Evolutionary conservation across 108 stramenopile species (phyloP), one percentile per base, ranked within the genome.

Genomic region (Cyclotella baltica): DNA sequence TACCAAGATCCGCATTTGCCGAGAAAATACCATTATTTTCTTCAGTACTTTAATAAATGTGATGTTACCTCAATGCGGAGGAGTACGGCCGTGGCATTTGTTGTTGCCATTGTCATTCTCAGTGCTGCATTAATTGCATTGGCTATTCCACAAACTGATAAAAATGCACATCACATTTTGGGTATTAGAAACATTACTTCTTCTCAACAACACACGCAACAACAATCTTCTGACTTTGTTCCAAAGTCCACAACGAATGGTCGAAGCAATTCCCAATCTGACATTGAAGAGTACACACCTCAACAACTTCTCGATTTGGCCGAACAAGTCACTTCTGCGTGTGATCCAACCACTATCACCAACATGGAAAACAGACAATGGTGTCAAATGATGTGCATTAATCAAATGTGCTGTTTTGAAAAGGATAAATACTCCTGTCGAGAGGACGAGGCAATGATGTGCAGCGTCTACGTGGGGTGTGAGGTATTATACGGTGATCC

Each of bases 331-430:
- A 6, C n/a, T n/a, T n/a, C 18, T n/a, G 18, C 47, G n/a, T 48
- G 47, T n/a, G 47, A 48, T 48, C 47, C 47, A 16, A 1, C 18
- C 18, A 48, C 47, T n/a, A 48, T 48, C 47, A 48, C 47, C 47
- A 48, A 2, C 2, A 48, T 16, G 19, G 47, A 48, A 2, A 6
- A 48, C 18, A 48, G 47, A 48, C 18, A 48, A 6, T n/a, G 18
- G 47, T 48, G 47, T n/a, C 47, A 48, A 6, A 48, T n/a, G 18
- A 16, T 48, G 18, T 48, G 47, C 6, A 4, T 48, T 1, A n/a
- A 48, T 48, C 47, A n/a, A 48, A 48, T 48, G 47, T 48, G 47
- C n/a, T 48, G 47, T 6, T 48, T 48, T n/a, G 47, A 48, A n/a
- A 16, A 16, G n/a, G 47, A n/a, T n/a, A 48, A 48, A 6, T 48